These are phyloP conservation scores for Phialemoniopsis sp. DNA, from an alignment of 2,329 filamentous ascomycete genomes.

Conservation along the genomic window DNA sequence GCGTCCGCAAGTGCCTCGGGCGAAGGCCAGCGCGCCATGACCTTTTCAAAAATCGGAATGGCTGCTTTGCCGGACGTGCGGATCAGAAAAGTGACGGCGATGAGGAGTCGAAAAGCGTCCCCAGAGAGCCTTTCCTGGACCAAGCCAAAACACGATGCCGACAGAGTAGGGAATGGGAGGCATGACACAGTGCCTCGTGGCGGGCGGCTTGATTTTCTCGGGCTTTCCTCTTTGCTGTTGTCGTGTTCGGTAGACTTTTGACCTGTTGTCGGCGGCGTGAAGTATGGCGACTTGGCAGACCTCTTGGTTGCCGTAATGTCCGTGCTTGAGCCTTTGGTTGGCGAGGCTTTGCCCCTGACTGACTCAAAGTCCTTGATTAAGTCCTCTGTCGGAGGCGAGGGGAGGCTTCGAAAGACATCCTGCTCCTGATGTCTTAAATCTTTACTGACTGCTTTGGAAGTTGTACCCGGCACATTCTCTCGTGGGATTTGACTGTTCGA, in stretches of 20 bases:
- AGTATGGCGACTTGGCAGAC: conserved; percentile 26
- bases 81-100: conserved; percentile 83
- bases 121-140: conserved; percentile 76
- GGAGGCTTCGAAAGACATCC: no score
- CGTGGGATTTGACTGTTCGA: no score
- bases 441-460: no score
- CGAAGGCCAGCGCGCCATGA: conserved; percentile 67
- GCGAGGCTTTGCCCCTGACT: no score
- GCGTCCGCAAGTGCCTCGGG: conserved; percentile 56
- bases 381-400: no score
- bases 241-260: conserved; percentile 3
- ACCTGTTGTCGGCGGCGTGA: conserved; percentile 11
- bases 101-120: conserved; percentile 74
- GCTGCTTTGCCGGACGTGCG: conserved; percentile 71
- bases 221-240: conserved; percentile 4
- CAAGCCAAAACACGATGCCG: conserved; percentile 64
- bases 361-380: no score
- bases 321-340: no score
- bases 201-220: conserved; percentile 23
- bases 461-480: no score
- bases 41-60: conserved; percentile 67
- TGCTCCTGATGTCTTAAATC: no score
- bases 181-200: conserved; percentile 43
- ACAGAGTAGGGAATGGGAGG: conserved; percentile 65
- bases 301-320: conserved; percentile 13